Evolutionary conservation across 805 yeast genomes (phyloP), one percentile per base, ranked within the genome.

Genomic region (Lipomyces starkeyi): DNA sequence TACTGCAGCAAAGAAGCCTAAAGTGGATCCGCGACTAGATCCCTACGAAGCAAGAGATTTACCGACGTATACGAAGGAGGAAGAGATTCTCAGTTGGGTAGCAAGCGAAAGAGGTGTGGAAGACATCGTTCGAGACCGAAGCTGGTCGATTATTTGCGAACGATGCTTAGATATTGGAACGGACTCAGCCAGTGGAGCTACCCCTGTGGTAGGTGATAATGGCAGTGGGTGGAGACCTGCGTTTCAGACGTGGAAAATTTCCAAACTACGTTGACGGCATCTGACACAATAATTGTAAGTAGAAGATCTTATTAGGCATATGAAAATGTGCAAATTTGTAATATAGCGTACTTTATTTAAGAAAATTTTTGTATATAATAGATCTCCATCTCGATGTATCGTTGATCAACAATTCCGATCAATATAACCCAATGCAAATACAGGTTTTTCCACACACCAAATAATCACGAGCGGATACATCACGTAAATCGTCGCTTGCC

Each of bases 1-100:
- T 76, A 65, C 71, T 86, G 86, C 1, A 76, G 73, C 1, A 73
- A 79, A 22, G 76, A 78, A 0, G 76, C 83, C 22, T 57, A 64
- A 5, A 65, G 71, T n/a, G 64, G 77, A 61, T 75, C 77, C 47
- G 81, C 84, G 68, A 68, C 83, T 27, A 72, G 76, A 52, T 54
- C 76, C 58, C 65, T 84, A 32, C 78, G 78, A 73, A 75, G 80
- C 70, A 75, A 77, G 76, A n/a, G 66, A 52, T 32, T 20, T 64
- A n/a, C 63, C 67, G 2, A 64, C 61, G 74, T 34, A 59, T 25
- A 69, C 63, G 22, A 49, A 62, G 14, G 71, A 69, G 57, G 65
- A 68, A 27, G 49, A 62, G 58, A 55, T 74, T 32, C 59, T 72
- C 20, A 64, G 68, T 49, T 67, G 75, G 72, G 63, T 74, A 14